A percentile compares a stretch with the other conserved stretches of the same genome.
Evolutionary conservation across 306 rosid genomes (phyloP).

Genomic region (Ochetophila trinervis): DNA sequence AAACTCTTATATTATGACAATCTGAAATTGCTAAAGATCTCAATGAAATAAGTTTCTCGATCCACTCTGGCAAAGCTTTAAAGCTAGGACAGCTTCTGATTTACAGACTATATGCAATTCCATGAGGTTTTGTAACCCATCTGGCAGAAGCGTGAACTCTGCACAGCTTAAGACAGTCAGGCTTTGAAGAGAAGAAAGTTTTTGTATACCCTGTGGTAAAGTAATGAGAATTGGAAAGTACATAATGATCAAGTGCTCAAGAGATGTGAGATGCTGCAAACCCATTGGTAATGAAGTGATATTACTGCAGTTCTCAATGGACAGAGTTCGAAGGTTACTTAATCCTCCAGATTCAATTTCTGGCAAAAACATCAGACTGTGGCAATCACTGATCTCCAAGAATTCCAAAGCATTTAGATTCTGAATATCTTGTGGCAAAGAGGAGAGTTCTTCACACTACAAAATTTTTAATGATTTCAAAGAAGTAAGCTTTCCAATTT

Average conservation of each 20-base stretch:
- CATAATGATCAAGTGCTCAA: slow-evolving; percentile 19
- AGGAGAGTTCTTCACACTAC: not conserved
- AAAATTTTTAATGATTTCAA: slow-evolving; percentile 12
- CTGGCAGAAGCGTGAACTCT: slow-evolving; percentile 5
- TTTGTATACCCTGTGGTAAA: not conserved
- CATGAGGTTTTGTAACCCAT: not conserved
- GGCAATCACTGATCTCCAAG: slow-evolving; percentile 12
- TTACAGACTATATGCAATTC: not conserved
- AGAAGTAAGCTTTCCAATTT: not conserved
- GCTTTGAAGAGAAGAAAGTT: slow-evolving; percentile 11
- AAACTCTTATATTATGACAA: not conserved
- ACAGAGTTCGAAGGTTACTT: slow-evolving; percentile 15
- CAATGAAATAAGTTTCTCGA: slow-evolving; percentile 7
- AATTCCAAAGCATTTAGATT: slow-evolving; percentile 12
- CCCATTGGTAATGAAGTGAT: slow-evolving; percentile 3
- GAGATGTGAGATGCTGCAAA: slow-evolving; percentile 8
- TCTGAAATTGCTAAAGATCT: not conserved
- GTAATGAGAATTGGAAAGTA: slow-evolving; percentile 2
- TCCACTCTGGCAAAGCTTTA: slow-evolving; percentile 9
- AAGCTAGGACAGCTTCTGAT: not conserved
- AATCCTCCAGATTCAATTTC: not conserved
- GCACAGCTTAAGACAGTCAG: slow-evolving; percentile 4
- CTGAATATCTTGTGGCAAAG: slow-evolving; percentile 10
- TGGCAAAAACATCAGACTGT: not conserved
- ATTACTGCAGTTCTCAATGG: slow-evolving; percentile 13